These are phyloP conservation scores for Albugo laibachii DNA, from an alignment of 352 stramenopile genomes.

Conservation along the genomic window DNA sequence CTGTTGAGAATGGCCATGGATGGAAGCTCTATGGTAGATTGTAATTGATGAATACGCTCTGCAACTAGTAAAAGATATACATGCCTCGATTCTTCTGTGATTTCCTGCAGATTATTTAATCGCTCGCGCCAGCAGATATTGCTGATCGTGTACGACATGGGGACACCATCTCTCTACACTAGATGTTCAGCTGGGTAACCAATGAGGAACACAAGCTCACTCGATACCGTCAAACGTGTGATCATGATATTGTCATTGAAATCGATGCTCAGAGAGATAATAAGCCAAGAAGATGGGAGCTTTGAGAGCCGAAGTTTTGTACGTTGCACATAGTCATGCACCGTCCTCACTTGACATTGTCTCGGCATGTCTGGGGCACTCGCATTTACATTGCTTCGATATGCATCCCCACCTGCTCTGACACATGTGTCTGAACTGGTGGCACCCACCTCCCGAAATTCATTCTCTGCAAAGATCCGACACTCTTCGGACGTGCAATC, in stretches of 20 bases:
- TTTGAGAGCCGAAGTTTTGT: no score
- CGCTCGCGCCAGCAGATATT: slow-evolving; percentile 18
- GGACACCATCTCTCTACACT: slow-evolving; percentile 21
- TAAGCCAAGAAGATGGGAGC: slow-evolving; percentile 1
- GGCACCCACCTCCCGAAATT: no score
- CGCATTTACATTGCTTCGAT: no score
- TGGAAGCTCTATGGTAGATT: slow-evolving; percentile 15
- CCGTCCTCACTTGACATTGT: no score
- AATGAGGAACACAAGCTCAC: not conserved
- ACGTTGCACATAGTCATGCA: no score
- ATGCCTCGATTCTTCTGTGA: slow-evolving; percentile 45
- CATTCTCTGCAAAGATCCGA: no score
- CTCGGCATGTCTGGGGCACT: no score
- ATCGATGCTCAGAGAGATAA: slow-evolving; percentile 6
- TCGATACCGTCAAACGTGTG: slow-evolving; percentile 5
- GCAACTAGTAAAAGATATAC: not conserved
- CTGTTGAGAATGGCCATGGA: slow-evolving; percentile 36
- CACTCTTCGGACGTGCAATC: no score
- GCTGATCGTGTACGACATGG: slow-evolving; percentile 28
- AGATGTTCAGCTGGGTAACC: not conserved
- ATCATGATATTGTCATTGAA: slow-evolving; percentile 4
- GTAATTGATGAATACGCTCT: not conserved
- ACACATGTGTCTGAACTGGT: no score
- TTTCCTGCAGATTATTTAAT: slow-evolving; percentile 19
- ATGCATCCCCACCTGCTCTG: no score